Conservation (phyloP, 73 alveolate genomes). For the Paramecium octaurelia region DNA sequence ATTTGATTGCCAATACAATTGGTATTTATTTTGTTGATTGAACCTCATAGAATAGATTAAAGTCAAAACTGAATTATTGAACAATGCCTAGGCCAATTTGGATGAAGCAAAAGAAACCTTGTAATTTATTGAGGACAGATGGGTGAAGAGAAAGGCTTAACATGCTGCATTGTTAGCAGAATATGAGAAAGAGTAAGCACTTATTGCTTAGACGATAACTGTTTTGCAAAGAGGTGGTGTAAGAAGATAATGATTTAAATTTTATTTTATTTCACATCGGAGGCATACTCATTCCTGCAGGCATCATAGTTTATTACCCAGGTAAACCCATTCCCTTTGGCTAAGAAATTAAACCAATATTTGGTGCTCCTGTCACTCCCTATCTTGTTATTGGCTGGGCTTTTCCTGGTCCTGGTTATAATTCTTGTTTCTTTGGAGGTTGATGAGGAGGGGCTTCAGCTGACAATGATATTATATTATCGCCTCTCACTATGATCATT, state of each 20-base stretch:
- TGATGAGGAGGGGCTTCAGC: constrained; percentile 99
- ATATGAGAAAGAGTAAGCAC: constrained; percentile 18
- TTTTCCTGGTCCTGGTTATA: constrained; percentile 70
- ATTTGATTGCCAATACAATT: neutral
- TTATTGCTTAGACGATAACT: neutral
- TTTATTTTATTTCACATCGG: constrained; percentile 14
- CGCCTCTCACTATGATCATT: constrained; percentile 83
- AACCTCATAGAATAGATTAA: neutral
- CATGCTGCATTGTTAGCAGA: constrained; percentile 18
- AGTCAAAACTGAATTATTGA: constrained; percentile 12
- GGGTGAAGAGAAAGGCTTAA: neutral
- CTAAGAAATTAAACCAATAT: neutral
- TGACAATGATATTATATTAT: constrained; percentile 94
- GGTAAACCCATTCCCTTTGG: constrained; percentile 50
- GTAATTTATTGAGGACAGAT: constrained; percentile 2
- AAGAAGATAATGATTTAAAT: constrained; percentile 32
- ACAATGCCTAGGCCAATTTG: neutral
- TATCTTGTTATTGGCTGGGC: constrained; percentile 61
- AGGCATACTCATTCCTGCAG: constrained; percentile 51
- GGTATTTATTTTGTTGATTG: neutral
- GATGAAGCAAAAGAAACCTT: constrained; percentile 41
- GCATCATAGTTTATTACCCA: constrained; percentile 43
- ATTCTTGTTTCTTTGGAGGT: constrained; percentile 85
- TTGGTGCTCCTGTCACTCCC: constrained; percentile 27
- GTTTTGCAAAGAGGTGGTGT: constrained; percentile 34